phyloP scores from a whole-genome alignment of 2,329 filamentous ascomycete species.

The Aureobasidium musti region DNA sequence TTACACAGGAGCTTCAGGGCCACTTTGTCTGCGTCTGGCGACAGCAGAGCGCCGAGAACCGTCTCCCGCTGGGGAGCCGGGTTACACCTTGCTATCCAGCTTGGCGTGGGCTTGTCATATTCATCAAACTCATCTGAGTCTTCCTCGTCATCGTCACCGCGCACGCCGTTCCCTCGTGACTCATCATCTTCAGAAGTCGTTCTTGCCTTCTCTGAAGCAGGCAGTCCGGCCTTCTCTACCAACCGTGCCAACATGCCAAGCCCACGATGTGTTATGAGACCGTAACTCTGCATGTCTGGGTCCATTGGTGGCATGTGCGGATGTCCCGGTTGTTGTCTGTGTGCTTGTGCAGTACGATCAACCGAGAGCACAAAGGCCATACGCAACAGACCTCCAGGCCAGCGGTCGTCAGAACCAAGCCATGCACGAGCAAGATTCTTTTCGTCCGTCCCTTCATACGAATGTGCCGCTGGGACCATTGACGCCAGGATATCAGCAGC shows the following conservation, averaged over 20 bases:
- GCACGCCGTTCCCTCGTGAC: conserved; percentile 29
- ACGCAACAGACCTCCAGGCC: conserved; percentile 75
- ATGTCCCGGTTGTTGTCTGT: conserved; percentile 34
- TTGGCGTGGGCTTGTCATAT: conserved; percentile 26
- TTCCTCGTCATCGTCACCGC: conserved; percentile 36
- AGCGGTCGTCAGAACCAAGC: conserved; percentile 81
- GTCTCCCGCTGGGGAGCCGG: conserved; percentile 51
- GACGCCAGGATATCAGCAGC: conserved; percentile 85
- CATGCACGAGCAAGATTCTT: conserved; percentile 70
- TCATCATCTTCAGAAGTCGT: conserved; percentile 18
- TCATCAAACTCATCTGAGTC: conserved; percentile 34
- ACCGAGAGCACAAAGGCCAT: conserved; percentile 68
- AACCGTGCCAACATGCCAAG: conserved; percentile 51
- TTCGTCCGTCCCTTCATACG: conserved; percentile 32
- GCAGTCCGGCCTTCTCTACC: conserved; percentile 46
- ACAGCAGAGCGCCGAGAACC: conserved; percentile 51
- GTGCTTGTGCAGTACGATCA: conserved; percentile 23
- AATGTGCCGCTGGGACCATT: conserved; percentile 51
- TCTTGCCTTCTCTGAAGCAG: conserved; percentile 33
- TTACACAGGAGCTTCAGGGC: conserved; percentile 48
- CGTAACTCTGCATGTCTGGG: conserved; percentile 40
- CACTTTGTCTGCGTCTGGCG: conserved; percentile 47
- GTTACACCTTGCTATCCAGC: conserved; percentile 42
- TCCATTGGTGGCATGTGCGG: conserved; percentile 14
- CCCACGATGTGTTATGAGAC: conserved; percentile 47